phyloP scores from a whole-genome alignment of 2,329 filamentous ascomycete species.

The Fusarium napiforme region DNA sequence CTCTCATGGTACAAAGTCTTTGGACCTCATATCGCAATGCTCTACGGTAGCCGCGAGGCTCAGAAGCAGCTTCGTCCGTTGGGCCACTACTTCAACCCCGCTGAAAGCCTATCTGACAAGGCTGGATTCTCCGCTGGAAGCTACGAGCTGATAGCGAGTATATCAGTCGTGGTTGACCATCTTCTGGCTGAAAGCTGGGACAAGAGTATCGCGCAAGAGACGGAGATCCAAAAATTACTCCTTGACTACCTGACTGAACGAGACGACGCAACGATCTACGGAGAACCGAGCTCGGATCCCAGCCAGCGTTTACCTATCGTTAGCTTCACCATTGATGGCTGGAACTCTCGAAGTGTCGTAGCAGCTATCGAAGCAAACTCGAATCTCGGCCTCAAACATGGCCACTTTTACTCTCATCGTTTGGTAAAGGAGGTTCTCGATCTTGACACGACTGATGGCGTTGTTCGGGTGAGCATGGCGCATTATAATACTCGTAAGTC shows the following conservation, averaged over 20 bases:
- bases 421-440: slow-evolving; percentile 68
- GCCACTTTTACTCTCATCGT: slow-evolving; percentile 75
- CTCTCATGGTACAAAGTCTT: slow-evolving; percentile 89
- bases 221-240: slow-evolving; percentile 66
- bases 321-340: slow-evolving; percentile 71
- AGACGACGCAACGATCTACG: slow-evolving; percentile 67
- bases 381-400: slow-evolving; percentile 72
- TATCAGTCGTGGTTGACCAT: slow-evolving; percentile 72
- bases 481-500: slow-evolving; percentile 76
- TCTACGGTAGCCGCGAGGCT: slow-evolving; percentile 71
- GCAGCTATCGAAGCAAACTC: slow-evolving; percentile 69
- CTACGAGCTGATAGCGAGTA: slow-evolving; percentile 74
- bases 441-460: slow-evolving; percentile 66
- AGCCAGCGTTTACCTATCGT: slow-evolving; percentile 70
- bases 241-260: slow-evolving; percentile 67
- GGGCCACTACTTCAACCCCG: slow-evolving; percentile 75
- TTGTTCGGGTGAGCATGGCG: slow-evolving; percentile 76
- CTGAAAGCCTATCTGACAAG: slow-evolving; percentile 70
- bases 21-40: slow-evolving; percentile 77
- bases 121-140: slow-evolving; percentile 74
- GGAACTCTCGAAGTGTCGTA: slow-evolving; percentile 67
- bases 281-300: slow-evolving; percentile 61
- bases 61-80: slow-evolving; percentile 65
- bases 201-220: slow-evolving; percentile 68
- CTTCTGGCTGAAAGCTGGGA: slow-evolving; percentile 63